Conservation (phyloP, 2,329 filamentous ascomycete genomes). For the Botrytis aclada region DNA sequence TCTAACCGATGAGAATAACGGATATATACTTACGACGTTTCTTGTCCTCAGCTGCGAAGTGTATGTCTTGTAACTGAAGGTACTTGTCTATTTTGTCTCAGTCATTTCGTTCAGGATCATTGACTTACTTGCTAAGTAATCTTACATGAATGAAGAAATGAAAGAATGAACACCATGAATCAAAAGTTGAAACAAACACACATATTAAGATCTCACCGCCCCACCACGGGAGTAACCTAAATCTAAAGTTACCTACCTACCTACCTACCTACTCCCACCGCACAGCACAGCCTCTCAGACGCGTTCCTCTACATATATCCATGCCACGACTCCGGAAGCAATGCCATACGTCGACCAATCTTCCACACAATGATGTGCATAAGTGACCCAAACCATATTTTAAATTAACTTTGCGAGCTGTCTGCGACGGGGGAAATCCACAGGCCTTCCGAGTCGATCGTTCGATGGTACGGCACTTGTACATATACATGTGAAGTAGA, state of each 20-base stretch:
- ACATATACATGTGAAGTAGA: not conserved
- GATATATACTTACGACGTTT: not conserved
- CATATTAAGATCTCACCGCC: not conserved
- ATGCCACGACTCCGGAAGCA: not conserved
- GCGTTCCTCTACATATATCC: not conserved
- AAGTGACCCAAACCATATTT: too few species aligned
- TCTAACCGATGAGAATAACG: not conserved
- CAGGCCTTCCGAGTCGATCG: not conserved
- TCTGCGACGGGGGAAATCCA: not conserved
- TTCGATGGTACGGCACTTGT: not conserved
- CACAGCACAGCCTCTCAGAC: not conserved
- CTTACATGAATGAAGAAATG: too few species aligned
- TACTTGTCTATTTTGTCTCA: too few species aligned
- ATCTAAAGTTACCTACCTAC: not conserved
- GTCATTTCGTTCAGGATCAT: too few species aligned
- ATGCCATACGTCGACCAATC: not conserved
- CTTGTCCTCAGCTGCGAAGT: not conserved
- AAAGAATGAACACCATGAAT: too few species aligned
- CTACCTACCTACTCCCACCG: too few species aligned
- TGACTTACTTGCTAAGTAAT: too few species aligned
- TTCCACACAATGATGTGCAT: not conserved
- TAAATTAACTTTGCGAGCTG: not conserved
- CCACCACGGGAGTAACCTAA: constrained; percentile 5
- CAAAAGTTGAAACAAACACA: not conserved
- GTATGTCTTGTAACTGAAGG: not conserved